A percentile compares a stretch with the other conserved stretches of the same genome.
These are phyloP conservation scores for Mycosphaerella sp. DNA, from an alignment of 2,329 filamentous ascomycete genomes.

Conservation along the genomic window DNA sequence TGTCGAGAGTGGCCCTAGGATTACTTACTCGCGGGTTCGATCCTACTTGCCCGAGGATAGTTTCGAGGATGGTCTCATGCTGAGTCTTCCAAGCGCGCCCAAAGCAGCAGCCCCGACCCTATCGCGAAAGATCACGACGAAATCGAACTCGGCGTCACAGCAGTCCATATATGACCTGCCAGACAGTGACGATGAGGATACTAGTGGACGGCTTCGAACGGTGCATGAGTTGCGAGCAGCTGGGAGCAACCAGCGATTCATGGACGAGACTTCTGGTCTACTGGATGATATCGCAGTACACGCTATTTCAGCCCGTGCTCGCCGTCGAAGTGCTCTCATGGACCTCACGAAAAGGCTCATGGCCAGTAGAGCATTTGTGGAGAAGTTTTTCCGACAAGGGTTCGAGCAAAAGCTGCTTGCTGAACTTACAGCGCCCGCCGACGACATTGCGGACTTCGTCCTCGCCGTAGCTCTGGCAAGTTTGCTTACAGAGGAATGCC, in stretches of 20 bases:
- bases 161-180: conserved; percentile 34
- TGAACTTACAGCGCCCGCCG: conserved; percentile 46
- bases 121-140: conserved; percentile 12
- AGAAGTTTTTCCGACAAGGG: conserved; percentile 67
- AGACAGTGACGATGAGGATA: conserved; percentile 43
- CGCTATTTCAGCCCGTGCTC: conserved; percentile 39
- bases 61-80: conserved; percentile 35
- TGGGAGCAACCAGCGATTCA: conserved; percentile 53
- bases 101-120: conserved; percentile 13
- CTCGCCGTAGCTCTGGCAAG: conserved; percentile 59
- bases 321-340: conserved; percentile 49
- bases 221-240: conserved; percentile 57
- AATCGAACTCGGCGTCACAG: conserved; percentile 19
- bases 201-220: conserved; percentile 45
- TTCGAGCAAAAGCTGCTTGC: conserved; percentile 64
- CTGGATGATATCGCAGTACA: conserved; percentile 54
- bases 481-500: conserved; percentile 56
- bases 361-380: conserved; percentile 54
- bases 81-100: conserved; percentile 31
- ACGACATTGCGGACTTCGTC: conserved; percentile 51
- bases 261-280: conserved; percentile 50
- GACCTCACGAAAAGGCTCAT: conserved; percentile 51
- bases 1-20: conserved; percentile 36
- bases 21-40: conserved; percentile 53
- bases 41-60: conserved; percentile 54